Conservation (phyloP, 2,329 filamentous ascomycete genomes). For the Fusarium sp. region DNA sequence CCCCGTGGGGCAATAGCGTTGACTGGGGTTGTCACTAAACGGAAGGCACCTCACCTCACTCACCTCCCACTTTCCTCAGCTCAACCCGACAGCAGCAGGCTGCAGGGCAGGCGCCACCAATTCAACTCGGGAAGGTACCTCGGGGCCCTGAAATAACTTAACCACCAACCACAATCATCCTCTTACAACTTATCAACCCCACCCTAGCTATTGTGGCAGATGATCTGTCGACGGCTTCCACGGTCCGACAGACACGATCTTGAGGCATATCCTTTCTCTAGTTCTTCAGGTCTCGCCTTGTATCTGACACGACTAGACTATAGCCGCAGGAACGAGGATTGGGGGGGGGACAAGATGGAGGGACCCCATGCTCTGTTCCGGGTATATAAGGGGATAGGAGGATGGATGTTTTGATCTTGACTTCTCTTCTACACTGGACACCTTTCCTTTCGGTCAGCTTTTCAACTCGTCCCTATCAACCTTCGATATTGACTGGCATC, state of each 20-base stretch:
- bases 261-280: conserved; percentile 30
- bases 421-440: conserved; percentile 14
- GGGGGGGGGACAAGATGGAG: conserved; percentile 15
- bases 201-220: conserved; percentile 39
- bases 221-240: conserved; percentile 59
- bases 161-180: conserved; percentile 20
- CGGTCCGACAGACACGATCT: conserved; percentile 57
- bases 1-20: conserved; percentile 29
- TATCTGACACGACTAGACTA: conserved; percentile 33
- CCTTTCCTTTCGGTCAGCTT: conserved; percentile 3
- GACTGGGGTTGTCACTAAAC: conserved; percentile 22
- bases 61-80: background rate
- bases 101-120: conserved; percentile 38
- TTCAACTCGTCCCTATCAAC: conserved; percentile 2
- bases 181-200: conserved; percentile 35
- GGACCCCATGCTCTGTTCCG: conserved; percentile 31
- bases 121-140: conserved; percentile 32
- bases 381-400: conserved; percentile 42
- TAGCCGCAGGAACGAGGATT: conserved; percentile 12
- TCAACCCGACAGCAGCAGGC: conserved; percentile 2
- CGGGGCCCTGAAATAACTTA: conserved; percentile 19
- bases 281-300: conserved; percentile 11
- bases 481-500: conserved; percentile 10
- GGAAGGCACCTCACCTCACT: conserved; percentile 13
- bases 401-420: conserved; percentile 26